phyloP scores from a whole-genome alignment of 441 rosid species.

The Kokia cookei region DNA sequence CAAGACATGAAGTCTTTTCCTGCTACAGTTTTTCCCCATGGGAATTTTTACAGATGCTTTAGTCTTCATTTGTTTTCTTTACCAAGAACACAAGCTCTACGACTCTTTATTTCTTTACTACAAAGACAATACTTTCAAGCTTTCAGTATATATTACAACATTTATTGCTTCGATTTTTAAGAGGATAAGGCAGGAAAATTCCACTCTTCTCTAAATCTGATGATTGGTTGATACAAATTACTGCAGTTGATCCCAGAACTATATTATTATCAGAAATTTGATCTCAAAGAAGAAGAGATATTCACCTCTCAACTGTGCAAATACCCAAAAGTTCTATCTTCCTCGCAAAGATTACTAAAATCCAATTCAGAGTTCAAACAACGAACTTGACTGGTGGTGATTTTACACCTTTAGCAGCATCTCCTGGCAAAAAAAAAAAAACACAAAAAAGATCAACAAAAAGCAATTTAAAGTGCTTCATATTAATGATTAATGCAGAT shows the following conservation, averaged over 20 bases:
- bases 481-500: neutral
- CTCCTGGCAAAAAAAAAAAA: constrained; percentile 6
- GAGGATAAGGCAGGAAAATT: neutral
- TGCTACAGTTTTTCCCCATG: neutral
- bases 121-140: neutral
- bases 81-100: neutral
- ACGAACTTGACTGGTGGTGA: constrained; percentile 18
- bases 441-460: neutral
- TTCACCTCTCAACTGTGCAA: neutral
- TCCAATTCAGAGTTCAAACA: constrained; percentile 12
- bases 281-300: neutral
- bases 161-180: neutral
- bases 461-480: too few relatives aligned
- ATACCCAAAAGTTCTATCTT: neutral
- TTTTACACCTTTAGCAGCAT: constrained; percentile 14
- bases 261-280: neutral
- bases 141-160: neutral
- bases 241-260: neutral
- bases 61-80: neutral
- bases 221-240: neutral
- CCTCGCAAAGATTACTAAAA: neutral
- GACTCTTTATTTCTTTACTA: neutral
- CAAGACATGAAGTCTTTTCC: neutral
- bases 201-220: neutral
- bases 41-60: neutral